These are phyloP conservation scores for Coniochaeta hoffmannii DNA, from an alignment of 2,329 filamentous ascomycete genomes.

Conservation along the genomic window DNA sequence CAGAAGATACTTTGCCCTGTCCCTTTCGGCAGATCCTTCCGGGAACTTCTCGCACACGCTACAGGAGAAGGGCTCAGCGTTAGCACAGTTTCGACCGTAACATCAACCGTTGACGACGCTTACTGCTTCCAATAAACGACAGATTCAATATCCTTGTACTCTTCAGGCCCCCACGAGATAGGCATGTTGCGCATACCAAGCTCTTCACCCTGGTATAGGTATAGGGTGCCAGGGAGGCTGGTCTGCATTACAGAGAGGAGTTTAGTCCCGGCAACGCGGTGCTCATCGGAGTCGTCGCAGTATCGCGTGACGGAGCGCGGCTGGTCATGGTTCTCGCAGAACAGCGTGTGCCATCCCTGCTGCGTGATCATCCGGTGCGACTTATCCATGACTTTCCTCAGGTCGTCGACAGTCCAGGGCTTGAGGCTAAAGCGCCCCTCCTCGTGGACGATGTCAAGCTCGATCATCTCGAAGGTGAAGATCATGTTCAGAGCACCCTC, in stretches of 20 bases:
- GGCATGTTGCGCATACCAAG: slow-evolving; percentile 54
- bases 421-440: slow-evolving; percentile 41
- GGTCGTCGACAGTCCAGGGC: slow-evolving; percentile 39
- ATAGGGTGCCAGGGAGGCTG: slow-evolving; percentile 45
- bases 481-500: slow-evolving; percentile 67
- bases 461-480: slow-evolving; percentile 51
- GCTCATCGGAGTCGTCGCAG: no score
- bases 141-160: slow-evolving; percentile 47
- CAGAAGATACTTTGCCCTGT: neutral
- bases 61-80: no score
- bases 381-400: slow-evolving; percentile 35
- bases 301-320: slow-evolving; percentile 46
- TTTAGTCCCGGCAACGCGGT: no score
- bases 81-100: no score
- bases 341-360: slow-evolving; percentile 50
- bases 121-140: slow-evolving; percentile 35
- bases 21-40: no score
- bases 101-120: no score
- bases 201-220: slow-evolving; percentile 54
- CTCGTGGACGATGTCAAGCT: slow-evolving; percentile 51
- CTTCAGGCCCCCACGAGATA: slow-evolving; percentile 37
- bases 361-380: slow-evolving; percentile 43
- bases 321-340: slow-evolving; percentile 58
- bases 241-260: slow-evolving; percentile 22
- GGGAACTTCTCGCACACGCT: no score